Evolutionary conservation across 345 rosid genomes (phyloP), one percentile per base, ranked within the genome.

Genomic region (Microthlaspi erraticum): DNA sequence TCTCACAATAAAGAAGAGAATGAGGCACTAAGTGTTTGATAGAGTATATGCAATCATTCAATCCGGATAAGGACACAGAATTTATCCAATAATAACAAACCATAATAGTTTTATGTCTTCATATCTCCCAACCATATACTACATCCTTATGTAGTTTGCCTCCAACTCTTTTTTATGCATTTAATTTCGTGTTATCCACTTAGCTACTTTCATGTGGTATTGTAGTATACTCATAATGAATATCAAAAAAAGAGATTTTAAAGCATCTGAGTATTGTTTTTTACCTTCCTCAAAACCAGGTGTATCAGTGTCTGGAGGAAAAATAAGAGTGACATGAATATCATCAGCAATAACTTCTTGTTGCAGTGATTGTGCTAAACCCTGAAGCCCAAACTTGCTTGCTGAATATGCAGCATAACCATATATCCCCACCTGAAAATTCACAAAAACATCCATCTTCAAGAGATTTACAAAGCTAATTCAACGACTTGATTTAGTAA

Each of bases 371-470:
- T 93, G 96, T 34, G 96, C 98, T 72, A 93, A 78, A 31, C 97
- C 97, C 31, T 89, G 81, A 7, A 91, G 88, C 13, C 88, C 98
- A 68, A 88, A 93, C 69, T 93, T 93, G 64, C 82, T 87, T 1
- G 94, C 98, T 2, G 91, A 86, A 73, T 93, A 93, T 26, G 89
- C 96, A 37, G 94, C 79, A 81, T 93, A 90, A 5, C 98, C 98
- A 64, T 91, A 88, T 19, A 93, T 50, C 31, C 98, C 98, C 54
- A 88, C 98, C 97, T 90, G 41, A 6, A 64, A 38, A 38, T 13
- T 83, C 16, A 13, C 42, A 41, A 16, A 33, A 36, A 29, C 29
- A 45, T 32, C 41, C 39, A 20, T 51, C 62, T 32, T 19, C 20
- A 58, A 2, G 7, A 39, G 29, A 55, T 32, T 12, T 41, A 50